phyloP scores from a whole-genome alignment of 106 monocot species.

The Xerophyta viscosa region DNA sequence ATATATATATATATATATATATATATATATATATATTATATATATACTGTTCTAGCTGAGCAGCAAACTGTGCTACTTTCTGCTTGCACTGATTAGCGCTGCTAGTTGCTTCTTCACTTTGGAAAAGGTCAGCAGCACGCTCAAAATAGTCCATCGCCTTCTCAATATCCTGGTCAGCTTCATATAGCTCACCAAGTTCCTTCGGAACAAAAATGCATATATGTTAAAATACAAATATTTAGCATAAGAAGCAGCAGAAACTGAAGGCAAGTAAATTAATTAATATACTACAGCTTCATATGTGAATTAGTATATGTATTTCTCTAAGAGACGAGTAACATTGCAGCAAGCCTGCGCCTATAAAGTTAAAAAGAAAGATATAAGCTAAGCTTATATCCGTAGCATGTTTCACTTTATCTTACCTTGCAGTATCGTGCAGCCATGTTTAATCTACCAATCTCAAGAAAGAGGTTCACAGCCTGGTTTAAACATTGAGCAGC shows the following conservation, averaged over 20 bases:
- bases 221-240: no score
- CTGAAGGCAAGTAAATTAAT: neutral
- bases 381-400: no score
- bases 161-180: constrained; percentile 65
- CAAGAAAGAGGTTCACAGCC: constrained; percentile 81
- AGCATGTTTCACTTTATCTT: neutral
- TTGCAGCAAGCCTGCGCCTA: no score
- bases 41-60: constrained; percentile 96
- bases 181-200: constrained; percentile 91
- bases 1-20: no score
- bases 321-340: no score
- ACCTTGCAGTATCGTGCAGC: constrained; percentile 97
- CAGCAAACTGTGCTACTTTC: constrained; percentile 86
- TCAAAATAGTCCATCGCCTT: constrained; percentile 73
- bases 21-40: no score
- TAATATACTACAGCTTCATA: no score
- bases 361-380: no score
- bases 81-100: constrained; percentile 85
- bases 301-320: no score
- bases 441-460: constrained; percentile 93
- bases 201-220: constrained; percentile 11
- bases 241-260: no score
- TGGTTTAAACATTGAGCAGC: constrained; percentile 66
- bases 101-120: constrained; percentile 78
- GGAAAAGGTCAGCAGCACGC: constrained; percentile 81